Evolutionary conservation across 345 rosid species (phyloP).

Genomic region (Geranium rotundifolium): DNA sequence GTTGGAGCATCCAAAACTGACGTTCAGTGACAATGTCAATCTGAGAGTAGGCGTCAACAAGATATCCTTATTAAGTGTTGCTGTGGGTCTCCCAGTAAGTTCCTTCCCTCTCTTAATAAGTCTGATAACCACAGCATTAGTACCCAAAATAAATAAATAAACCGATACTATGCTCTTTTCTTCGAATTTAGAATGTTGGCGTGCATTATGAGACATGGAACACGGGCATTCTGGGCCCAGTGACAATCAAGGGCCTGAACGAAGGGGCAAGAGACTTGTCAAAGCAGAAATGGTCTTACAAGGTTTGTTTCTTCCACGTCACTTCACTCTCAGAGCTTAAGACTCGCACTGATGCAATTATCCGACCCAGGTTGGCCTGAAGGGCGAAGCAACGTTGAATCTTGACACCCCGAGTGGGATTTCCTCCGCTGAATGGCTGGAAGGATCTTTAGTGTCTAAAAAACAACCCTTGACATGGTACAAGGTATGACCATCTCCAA

Average conservation of each 20-base stretch:
- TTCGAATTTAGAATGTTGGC: conserved; percentile 64
- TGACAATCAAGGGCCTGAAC: conserved; percentile 56
- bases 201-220: conserved; percentile 75
- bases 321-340: not conserved
- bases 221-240: conserved; percentile 76
- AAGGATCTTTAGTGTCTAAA: conserved; percentile 1
- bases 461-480: conserved; percentile 18
- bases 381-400: conserved; percentile 14
- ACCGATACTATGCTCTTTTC: not conserved
- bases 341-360: not conserved
- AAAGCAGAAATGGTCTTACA: conserved; percentile 83
- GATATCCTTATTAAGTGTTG: conserved; percentile 62
- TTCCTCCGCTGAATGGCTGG: conserved; percentile 14
- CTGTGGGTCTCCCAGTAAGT: conserved; percentile 85
- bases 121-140: not conserved
- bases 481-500: conserved; percentile 9
- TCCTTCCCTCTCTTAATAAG: conserved; percentile 3
- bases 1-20: conserved; percentile 43
- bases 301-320: conserved; percentile 44
- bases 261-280: conserved; percentile 74
- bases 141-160: too few relatives aligned
- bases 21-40: conserved; percentile 57
- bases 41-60: conserved; percentile 66
- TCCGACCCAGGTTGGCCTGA: conserved; percentile 12
- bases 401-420: conserved; percentile 11